Evolutionary conservation across 2,329 filamentous ascomycete species (phyloP).

Genomic region (Fusarium sp.): DNA sequence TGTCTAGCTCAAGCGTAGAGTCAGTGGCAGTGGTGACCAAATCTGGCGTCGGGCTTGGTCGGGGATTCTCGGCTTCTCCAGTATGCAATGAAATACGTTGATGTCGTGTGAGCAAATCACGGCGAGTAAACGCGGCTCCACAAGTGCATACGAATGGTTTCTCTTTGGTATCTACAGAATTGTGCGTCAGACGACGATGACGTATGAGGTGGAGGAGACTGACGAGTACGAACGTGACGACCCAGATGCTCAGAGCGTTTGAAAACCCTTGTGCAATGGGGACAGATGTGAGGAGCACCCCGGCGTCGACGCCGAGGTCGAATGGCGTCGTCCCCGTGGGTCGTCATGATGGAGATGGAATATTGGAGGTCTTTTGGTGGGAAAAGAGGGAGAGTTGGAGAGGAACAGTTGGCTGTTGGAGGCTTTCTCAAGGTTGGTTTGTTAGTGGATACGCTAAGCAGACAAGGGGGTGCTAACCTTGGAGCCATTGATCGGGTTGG

Average conservation of each 20-base stretch:
- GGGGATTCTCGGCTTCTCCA: constrained; percentile 43
- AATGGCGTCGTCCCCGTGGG: constrained; percentile 3
- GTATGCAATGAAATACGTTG: constrained; percentile 58
- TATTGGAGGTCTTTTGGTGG: not conserved
- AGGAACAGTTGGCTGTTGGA: constrained; percentile 13
- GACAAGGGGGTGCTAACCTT: constrained; percentile 1
- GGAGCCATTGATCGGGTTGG: not conserved
- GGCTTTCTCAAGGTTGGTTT: constrained; percentile 1
- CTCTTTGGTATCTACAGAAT: constrained; percentile 61
- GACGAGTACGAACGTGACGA: constrained; percentile 63
- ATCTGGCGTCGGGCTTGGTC: constrained; percentile 43
- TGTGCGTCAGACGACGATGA: not conserved
- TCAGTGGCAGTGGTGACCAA: constrained; percentile 11
- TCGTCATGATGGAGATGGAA: constrained; percentile 21
- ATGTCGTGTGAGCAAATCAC: constrained; percentile 62
- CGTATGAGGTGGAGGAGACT: constrained; percentile 37
- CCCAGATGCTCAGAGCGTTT: constrained; percentile 64
- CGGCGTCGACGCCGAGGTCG: constrained; percentile 22
- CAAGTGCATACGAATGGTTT: constrained; percentile 63
- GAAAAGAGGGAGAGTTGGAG: constrained; percentile 26
- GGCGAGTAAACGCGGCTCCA: constrained; percentile 61
- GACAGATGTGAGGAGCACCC: constrained; percentile 51
- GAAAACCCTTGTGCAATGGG: constrained; percentile 61
- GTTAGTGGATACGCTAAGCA: constrained; percentile 6
- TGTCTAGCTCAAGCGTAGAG: constrained; percentile 13